phyloP scores from a whole-genome alignment of 768 basidiomycete genomes.

The Podaxis carcinomalis region DNA sequence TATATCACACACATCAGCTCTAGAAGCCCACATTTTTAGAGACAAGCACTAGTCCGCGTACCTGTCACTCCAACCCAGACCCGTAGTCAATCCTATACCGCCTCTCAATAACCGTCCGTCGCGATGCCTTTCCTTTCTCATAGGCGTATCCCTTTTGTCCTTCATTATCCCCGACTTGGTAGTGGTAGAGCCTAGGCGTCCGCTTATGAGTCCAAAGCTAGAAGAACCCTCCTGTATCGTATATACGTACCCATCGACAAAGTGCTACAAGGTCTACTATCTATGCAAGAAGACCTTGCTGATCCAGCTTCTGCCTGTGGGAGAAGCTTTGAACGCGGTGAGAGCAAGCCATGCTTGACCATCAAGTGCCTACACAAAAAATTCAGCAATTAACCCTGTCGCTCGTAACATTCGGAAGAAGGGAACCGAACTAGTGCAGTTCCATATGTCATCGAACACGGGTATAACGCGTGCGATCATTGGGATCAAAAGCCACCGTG shows the following conservation, averaged over 20 bases:
- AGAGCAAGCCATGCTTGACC: slow-evolving; percentile 62
- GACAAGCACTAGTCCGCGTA: slow-evolving; percentile 23
- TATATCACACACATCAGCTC: slow-evolving; percentile 18
- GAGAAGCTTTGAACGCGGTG: slow-evolving; percentile 60
- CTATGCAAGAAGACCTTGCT: slow-evolving; percentile 12
- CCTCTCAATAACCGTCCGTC: slow-evolving; percentile 55
- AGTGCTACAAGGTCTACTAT: slow-evolving; percentile 28
- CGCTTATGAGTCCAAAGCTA: not conserved
- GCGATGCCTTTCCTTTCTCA: slow-evolving; percentile 54
- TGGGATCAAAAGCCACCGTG: not conserved
- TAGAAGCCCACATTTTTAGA: not conserved
- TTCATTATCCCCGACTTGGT: slow-evolving; percentile 41
- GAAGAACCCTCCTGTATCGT: not conserved
- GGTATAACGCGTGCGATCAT: not conserved
- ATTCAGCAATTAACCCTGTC: not conserved
- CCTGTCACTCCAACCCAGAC: slow-evolving; percentile 75
- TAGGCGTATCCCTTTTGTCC: slow-evolving; percentile 55
- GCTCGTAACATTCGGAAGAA: not conserved
- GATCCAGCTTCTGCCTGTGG: slow-evolving; percentile 27
- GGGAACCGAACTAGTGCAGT: not conserved
- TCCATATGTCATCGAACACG: not conserved
- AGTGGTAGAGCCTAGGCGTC: slow-evolving; percentile 19
- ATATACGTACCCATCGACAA: slow-evolving; percentile 28
- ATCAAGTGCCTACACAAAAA: slow-evolving; percentile 48
- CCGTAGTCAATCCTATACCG: slow-evolving; percentile 67